Percentiles rank a stretch among this genome's conserved stretches.
These are phyloP conservation scores for Penicillium ochrochloron DNA, from an alignment of 495 filamentous ascomycete species.

Conservation along the genomic window DNA sequence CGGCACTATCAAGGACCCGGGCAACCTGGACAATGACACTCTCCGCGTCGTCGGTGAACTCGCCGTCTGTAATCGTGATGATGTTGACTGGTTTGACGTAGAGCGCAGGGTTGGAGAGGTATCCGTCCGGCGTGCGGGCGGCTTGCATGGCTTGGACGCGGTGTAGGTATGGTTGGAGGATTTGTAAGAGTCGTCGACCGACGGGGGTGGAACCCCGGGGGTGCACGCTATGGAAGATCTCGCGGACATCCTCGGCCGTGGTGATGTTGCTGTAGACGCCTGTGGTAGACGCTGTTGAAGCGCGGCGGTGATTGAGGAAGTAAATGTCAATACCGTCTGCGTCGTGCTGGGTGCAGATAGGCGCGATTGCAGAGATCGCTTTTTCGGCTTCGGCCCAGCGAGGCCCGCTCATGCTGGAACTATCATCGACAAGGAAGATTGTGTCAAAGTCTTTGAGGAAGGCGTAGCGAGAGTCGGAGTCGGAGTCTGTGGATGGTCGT, in stretches of 20 bases:
- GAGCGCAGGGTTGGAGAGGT: slow-evolving; percentile 2
- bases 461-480: slow-evolving; percentile 59
- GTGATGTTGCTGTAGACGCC: slow-evolving; percentile 63
- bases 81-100: slow-evolving; percentile 83
- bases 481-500: slow-evolving; percentile 8
- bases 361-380: slow-evolving; percentile 77
- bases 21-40: slow-evolving; percentile 69
- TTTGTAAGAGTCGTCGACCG: slow-evolving; percentile 70
- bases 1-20: slow-evolving; percentile 64
- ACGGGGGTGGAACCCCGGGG: slow-evolving; percentile 76
- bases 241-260: slow-evolving; percentile 53
- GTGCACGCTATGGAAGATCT: slow-evolving; percentile 68
- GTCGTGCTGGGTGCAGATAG: slow-evolving; percentile 84
- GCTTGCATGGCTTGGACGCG: slow-evolving; percentile 46
- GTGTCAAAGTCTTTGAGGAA: slow-evolving; percentile 91
- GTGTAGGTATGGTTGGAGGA: slow-evolving; percentile 73
- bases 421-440: slow-evolving; percentile 93
- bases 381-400: slow-evolving; percentile 77
- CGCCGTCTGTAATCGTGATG: slow-evolving; percentile 92
- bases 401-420: slow-evolving; percentile 78
- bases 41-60: slow-evolving; percentile 81
- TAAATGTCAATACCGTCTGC: slow-evolving; percentile 90
- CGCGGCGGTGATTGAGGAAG: slow-evolving; percentile 75
- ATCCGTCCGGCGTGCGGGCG: slow-evolving; percentile 44
- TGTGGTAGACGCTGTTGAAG: slow-evolving; percentile 15